phyloP scores from a whole-genome alignment of 2,329 filamentous ascomycete genomes.

The Rugonectria rugulosa region DNA sequence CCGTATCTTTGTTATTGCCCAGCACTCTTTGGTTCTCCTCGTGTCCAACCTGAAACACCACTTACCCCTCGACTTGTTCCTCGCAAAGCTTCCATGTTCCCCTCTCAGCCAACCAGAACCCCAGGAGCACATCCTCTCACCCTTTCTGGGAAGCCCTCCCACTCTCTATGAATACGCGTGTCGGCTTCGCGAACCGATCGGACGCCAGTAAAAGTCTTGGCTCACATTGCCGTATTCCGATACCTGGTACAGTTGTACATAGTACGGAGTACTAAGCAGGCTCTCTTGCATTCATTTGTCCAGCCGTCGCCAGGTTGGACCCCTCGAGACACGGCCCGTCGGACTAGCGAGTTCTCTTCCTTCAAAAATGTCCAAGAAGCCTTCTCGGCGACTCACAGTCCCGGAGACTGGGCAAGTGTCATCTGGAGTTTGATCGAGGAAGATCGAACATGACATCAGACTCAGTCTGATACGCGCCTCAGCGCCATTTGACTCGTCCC shows the following conservation, averaged over 20 bases:
- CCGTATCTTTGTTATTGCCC: neutral
- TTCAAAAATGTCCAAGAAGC: neutral
- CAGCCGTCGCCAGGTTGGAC: too few relatives aligned
- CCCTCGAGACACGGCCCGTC: neutral
- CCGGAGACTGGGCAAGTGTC: neutral
- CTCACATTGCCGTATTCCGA: constrained; percentile 16
- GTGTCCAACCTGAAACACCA: constrained; percentile 37
- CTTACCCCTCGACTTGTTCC: neutral
- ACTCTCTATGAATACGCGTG: too few relatives aligned
- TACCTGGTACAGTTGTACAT: too few relatives aligned
- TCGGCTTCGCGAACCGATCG: constrained; percentile 32
- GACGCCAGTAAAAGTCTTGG: constrained; percentile 24
- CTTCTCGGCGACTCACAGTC: neutral
- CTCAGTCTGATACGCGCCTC: neutral
- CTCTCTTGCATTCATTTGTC: too few relatives aligned
- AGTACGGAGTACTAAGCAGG: too few relatives aligned
- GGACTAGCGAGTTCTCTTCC: neutral
- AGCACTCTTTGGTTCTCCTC: neutral
- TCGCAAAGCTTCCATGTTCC: neutral
- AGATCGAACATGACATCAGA: neutral
- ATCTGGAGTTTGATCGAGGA: neutral
- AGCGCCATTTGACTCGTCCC: neutral
- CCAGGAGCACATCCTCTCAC: neutral
- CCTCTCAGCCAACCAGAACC: neutral
- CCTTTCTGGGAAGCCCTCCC: neutral